A percentile compares a stretch with the other conserved stretches of the same genome.
Conservation (phyloP, 192 early-diverging fungal species). For the Coemansia sp. region DNA sequence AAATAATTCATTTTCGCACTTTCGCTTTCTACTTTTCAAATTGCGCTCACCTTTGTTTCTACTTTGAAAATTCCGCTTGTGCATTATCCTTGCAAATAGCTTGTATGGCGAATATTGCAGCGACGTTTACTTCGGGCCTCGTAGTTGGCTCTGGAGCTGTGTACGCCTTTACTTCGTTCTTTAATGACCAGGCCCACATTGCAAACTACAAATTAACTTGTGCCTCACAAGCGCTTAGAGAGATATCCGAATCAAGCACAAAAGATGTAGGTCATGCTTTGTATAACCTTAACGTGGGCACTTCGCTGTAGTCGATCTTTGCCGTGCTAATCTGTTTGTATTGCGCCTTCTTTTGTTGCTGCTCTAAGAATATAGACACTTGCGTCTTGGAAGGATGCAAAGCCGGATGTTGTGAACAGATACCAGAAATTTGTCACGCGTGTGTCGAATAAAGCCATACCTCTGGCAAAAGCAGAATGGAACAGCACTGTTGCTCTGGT, state of each 20-base stretch:
- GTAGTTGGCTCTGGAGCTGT: constrained; percentile 42
- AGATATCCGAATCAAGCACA: not conserved
- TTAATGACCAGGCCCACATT: constrained; percentile 33
- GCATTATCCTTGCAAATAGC: not conserved
- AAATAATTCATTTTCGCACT: not conserved
- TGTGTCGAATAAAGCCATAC: constrained; percentile 33
- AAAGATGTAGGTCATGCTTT: not conserved
- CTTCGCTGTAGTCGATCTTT: too few relatives aligned
- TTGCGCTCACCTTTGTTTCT: not conserved
- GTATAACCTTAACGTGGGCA: too few relatives aligned
- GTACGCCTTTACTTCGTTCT: constrained; percentile 37
- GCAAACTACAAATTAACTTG: constrained; percentile 33
- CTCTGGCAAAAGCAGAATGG: constrained; percentile 48
- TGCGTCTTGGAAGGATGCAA: constrained; percentile 21
- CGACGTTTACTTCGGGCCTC: constrained; percentile 44
- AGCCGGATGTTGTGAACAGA: constrained; percentile 23
- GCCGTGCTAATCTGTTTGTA: too few relatives aligned
- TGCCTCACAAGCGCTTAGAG: constrained; percentile 29
- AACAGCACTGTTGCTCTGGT: constrained; percentile 20
- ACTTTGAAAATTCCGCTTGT: not conserved
- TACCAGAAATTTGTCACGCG: constrained; percentile 29
- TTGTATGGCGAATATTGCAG: constrained; percentile 47
- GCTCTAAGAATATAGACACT: constrained; percentile 6
- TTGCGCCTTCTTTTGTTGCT: not conserved
- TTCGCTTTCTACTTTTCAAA: not conserved